Conservation (phyloP, 495 filamentous ascomycete genomes). For the Astrocystis sublimbata region DNA sequence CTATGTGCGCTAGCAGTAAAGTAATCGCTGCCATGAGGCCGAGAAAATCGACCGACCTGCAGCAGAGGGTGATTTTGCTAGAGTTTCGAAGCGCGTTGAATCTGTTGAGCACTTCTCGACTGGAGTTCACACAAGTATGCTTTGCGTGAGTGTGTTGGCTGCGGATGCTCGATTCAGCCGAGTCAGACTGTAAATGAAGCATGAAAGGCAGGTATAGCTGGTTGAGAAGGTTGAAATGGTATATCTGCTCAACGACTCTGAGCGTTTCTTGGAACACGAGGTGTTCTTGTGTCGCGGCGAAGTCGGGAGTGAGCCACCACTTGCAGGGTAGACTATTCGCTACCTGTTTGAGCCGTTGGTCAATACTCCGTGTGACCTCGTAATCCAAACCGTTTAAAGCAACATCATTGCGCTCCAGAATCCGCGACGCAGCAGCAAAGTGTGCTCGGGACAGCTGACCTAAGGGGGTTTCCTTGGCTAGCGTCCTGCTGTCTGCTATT, state of each 20-base stretch:
- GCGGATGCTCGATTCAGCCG: not conserved
- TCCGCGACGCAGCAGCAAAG: slow-evolving; percentile 26
- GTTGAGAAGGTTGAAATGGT: slow-evolving; percentile 21
- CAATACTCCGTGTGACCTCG: slow-evolving; percentile 28
- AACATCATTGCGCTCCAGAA: slow-evolving; percentile 37
- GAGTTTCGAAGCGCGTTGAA: slow-evolving; percentile 29
- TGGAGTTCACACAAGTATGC: slow-evolving; percentile 28
- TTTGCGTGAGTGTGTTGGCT: slow-evolving; percentile 21
- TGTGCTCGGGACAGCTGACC: slow-evolving; percentile 35
- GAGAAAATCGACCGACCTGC: slow-evolving; percentile 35
- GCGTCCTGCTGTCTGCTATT: slow-evolving; percentile 21
- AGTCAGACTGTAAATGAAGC: not conserved
- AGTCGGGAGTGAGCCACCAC: slow-evolving; percentile 37
- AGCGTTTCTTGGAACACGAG: slow-evolving; percentile 19
- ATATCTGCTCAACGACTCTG: slow-evolving; percentile 18
- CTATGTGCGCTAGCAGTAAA: slow-evolving; percentile 35
- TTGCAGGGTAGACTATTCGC: slow-evolving; percentile 27
- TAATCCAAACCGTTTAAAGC: slow-evolving; percentile 6
- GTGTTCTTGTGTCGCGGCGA: slow-evolving; percentile 13
- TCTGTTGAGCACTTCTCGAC: slow-evolving; percentile 27
- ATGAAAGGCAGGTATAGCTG: slow-evolving; percentile 27
- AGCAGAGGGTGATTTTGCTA: slow-evolving; percentile 25
- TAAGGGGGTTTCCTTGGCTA: slow-evolving; percentile 23
- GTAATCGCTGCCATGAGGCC: slow-evolving; percentile 37
- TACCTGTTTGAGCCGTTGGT: slow-evolving; percentile 30